Base-by-base conservation (phyloP, 495 filamentous ascomycete species). In the Trichoderma asperelloides region DNA sequence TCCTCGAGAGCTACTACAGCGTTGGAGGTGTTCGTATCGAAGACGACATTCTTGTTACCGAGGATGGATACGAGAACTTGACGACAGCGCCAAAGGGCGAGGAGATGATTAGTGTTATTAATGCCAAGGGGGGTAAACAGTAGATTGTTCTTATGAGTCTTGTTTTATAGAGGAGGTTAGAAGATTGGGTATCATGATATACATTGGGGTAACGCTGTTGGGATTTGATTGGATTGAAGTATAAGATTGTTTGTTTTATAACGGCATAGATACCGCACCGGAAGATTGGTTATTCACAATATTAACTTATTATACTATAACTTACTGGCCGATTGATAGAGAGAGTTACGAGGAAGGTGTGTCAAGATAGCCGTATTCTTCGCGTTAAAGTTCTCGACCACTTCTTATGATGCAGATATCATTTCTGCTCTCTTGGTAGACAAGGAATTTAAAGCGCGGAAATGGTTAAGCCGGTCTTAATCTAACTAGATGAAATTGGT, bases 11-110 rank as follows among this genome's bases (percentile, higher is more conserved):
- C 69, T 97, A 91, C 72, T 88, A 89, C 69, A 80, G 80, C 30
- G 87, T 97, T 27, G 94, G 94, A 21, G 94, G 94, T 16, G 92
- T 95, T 37, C 84, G 94, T 43, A 94, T 98, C 69, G 94, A 98
- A 79, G 94, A 97, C 76, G 90, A 93, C 75, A 88, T 97, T 63
- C 80, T 96, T 13, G 87, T 96, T 16, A 96, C 91, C 3, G 80
- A 83, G 30, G 80, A 83, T 41, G 92, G 92, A 28, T 87, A 87
- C 71, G 90, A 96, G 77, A 94, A 93, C 71, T 76, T 97, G 71
- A 96, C 93, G 0, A 88, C 84, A 8, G 92, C 91, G 57, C 91
- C 91, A 0, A 96, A 93, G 77, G 91, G 89, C 0, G 81, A 88
- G 51, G 88, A 78, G 55, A 68, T 80, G 67, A 62, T 82, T 64